phyloP scores from a whole-genome alignment of 2,329 filamentous ascomycete genomes.

The Ceratocystis papillata region DNA sequence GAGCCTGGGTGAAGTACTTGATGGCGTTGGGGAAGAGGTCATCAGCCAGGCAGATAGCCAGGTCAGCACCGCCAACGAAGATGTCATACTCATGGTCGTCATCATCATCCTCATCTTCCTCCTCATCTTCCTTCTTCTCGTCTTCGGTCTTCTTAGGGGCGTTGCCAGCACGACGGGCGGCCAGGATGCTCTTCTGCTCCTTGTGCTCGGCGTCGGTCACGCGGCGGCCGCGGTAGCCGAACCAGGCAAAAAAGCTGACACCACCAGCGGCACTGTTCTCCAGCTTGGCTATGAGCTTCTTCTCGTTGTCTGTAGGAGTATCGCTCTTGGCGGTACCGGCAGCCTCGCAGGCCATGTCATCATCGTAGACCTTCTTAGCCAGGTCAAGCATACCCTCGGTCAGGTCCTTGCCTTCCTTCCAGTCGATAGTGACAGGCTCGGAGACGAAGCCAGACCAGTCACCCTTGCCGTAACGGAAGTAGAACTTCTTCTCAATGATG shows the following conservation, averaged over 20 bases:
- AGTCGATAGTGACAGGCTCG: conserved; percentile 77
- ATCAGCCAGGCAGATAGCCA: conserved; percentile 71
- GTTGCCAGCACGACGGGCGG: conserved; percentile 42
- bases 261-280: conserved; percentile 52
- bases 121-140: conserved; percentile 43
- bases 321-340: conserved; percentile 32
- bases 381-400: conserved; percentile 70
- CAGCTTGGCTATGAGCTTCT: conserved; percentile 44
- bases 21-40: conserved; percentile 83
- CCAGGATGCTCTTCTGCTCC: conserved; percentile 42
- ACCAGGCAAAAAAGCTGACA: conserved; percentile 79
- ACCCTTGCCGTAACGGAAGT: conserved; percentile 58
- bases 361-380: conserved; percentile 58
- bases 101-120: conserved; percentile 50
- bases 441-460: conserved; percentile 69
- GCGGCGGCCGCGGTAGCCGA: conserved; percentile 63
- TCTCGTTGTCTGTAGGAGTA: conserved; percentile 39
- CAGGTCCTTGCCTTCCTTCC: conserved; percentile 77
- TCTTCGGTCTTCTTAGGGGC: conserved; percentile 37
- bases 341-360: conserved; percentile 40
- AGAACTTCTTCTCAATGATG: conserved; percentile 83
- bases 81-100: conserved; percentile 66
- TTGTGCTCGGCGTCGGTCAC: conserved; percentile 64
- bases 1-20: conserved; percentile 82
- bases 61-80: conserved; percentile 74